These are phyloP conservation scores for Leersia perrieri DNA, from an alignment of 176 grass and related monocot species.

Conservation along the genomic window DNA sequence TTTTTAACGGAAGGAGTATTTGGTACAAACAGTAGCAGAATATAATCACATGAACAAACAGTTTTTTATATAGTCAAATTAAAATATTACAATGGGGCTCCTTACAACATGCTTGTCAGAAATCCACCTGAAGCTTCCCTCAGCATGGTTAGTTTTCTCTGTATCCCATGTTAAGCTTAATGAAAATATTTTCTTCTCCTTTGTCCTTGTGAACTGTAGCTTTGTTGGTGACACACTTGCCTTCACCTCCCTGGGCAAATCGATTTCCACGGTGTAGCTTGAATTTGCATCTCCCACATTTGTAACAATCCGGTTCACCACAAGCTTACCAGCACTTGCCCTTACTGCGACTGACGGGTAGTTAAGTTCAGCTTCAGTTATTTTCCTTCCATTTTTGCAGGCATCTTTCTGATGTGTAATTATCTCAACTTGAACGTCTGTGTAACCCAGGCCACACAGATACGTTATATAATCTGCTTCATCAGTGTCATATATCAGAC, in stretches of 20 bases:
- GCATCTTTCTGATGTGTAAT: conserved; percentile 21
- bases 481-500: conserved; percentile 38
- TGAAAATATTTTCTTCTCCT: conserved; percentile 31
- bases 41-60: neutral
- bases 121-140: conserved; percentile 41
- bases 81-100: conserved; percentile 42
- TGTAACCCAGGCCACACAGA: conserved; percentile 32
- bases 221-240: conserved; percentile 17
- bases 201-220: conserved; percentile 34
- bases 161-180: conserved; percentile 40
- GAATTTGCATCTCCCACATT: conserved; percentile 26
- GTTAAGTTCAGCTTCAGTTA: conserved; percentile 34
- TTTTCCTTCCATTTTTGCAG: conserved; percentile 16
- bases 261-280: conserved; percentile 16
- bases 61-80: neutral
- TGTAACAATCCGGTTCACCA: conserved; percentile 34
- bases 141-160: neutral
- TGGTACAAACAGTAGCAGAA: no score
- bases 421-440: conserved; percentile 7
- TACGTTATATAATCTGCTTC: conserved; percentile 24
- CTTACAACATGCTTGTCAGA: conserved; percentile 32
- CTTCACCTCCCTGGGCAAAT: conserved; percentile 26
- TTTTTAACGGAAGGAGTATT: no score
- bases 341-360: conserved; percentile 32
- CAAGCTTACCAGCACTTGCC: neutral